Conservation (phyloP, 352 stramenopile species). For the Pythium rishiriense region DNA sequence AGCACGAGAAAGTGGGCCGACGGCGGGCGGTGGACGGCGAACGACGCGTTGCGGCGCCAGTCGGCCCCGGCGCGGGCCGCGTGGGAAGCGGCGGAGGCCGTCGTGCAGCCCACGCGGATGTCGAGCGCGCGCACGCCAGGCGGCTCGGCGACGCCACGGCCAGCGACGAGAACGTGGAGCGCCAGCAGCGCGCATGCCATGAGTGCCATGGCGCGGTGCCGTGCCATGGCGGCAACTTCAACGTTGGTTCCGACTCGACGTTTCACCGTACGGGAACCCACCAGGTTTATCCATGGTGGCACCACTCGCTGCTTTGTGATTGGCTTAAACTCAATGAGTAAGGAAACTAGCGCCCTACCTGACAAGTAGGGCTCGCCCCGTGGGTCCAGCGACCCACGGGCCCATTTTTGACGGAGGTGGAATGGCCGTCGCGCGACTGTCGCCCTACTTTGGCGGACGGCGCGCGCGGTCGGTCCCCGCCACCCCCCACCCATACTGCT, state of each 20-base stretch:
- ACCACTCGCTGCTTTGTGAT: neutral
- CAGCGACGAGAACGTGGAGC: neutral
- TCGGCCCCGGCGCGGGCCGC: too few relatives aligned
- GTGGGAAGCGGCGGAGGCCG: too few relatives aligned
- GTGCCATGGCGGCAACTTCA: too few relatives aligned
- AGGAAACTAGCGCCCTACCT: conserved; percentile 90
- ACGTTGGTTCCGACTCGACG: neutral
- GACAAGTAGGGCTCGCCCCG: conserved; percentile 70
- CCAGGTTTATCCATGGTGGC: neutral
- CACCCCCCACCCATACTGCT: neutral
- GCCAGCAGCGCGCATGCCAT: too few relatives aligned
- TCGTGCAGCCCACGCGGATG: conserved; percentile 14
- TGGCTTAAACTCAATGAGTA: conserved; percentile 94
- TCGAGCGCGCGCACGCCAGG: neutral
- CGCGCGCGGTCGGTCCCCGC: conserved; percentile 30
- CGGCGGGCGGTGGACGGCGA: conserved; percentile 21
- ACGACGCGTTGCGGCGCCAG: conserved; percentile 24
- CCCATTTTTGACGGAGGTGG: conserved; percentile 81
- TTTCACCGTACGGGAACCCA: conserved; percentile 24
- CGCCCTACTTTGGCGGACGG: conserved; percentile 37
- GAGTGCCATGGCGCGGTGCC: too few relatives aligned
- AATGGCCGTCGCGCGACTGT: conserved; percentile 56
- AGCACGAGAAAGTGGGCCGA: conserved; percentile 41
- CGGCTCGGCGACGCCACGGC: too few relatives aligned
- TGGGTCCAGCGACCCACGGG: conserved; percentile 48